Base-by-base conservation (phyloP, 2,329 filamentous ascomycete species). In the Verticillium klebahnii region DNA sequence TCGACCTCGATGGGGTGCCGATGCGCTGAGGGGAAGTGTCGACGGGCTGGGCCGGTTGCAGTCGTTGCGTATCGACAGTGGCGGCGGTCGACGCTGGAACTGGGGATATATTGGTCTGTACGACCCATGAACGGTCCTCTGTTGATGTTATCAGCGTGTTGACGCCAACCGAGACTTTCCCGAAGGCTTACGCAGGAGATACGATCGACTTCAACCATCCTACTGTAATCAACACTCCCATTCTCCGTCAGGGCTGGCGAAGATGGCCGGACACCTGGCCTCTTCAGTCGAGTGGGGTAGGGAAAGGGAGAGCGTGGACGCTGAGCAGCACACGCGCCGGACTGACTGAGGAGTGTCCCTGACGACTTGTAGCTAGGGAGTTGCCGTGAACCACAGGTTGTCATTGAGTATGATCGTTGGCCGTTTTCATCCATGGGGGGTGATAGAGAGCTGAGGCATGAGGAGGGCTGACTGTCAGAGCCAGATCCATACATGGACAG, bases 231-330 rank as follows among this genome's bases (percentile, higher is more conserved):
- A 58, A 82, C 70, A 56, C 67, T 70, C 8, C 81, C 80, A 63
- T 76, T 77, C 62, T 82, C 78, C 5, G 78, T 79, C 59, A 82
- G 68, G 56, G 80, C 80, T 15, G 81, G 82, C 14, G 82, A 85
- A 32, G 77, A 73, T 55, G 82, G 76, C 52, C 80, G 76, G 40
- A 81, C 73, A 3, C 82, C 82, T 19, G 82, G 83, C 23, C 84
- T 79, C 68, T 80, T 85, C 37, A 86, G 71, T 19, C 84, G 80
- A 56, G 83, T 81, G 31, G 84, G 84, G 62, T 87, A 86, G 25
- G 82, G 82, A 63, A 83, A 86, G 1, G 85, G 84, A 25, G 85
- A 86, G 34, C 83, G 78, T 57, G 84, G 82, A n/a, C 83, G 77
- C 66, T 84, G 82, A 58, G 80, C 67, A 34, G 73, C 70, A 55